Base-by-base conservation (phyloP, 768 basidiomycete species). In the Lactarius trivialis region DNA sequence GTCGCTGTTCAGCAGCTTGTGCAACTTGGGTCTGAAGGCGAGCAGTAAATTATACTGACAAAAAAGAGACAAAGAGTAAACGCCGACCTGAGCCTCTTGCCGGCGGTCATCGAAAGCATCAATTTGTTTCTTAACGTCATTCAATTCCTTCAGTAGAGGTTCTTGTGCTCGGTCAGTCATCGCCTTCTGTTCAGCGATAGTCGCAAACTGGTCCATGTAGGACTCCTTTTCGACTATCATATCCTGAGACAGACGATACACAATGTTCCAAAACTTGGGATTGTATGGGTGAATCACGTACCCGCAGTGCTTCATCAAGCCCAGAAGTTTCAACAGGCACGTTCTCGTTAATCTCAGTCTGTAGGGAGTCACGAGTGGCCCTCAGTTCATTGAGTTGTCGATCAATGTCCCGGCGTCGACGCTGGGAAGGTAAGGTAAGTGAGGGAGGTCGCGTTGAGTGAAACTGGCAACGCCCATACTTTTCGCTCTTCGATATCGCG, bases 271-370 rank as follows among this genome's bases (percentile, higher is more conserved):
- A 17, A 30, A 17, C n/a, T 19, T 53, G 37, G 32, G 9, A 24
- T 30, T 36, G 24, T 34, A 37, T 33, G 26, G 57, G 9, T 14
- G 17, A 19, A 33, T 2, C 15, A 51, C 79, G 32, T 67, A 85
- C 88, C 67, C 77, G 71, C 70, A 83, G 82, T 5, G 79, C 82
- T 12, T 72, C 76, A 61, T 85, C 76, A 15, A 89, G 73, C 15
- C 79, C 81, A 24, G 79, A 76, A n/a, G 89, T 76, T 67, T 81
- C 79, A 7, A 81, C 81, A 2, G 88, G 86, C 71, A 87, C 75
- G 14, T 88, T 86, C 21, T 89, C 86, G 60, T 86, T 88, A 14
- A 80, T 78, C 64, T 88, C 86, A 37, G 79, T 75, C 64, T 85
- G 81, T 19, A 88, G 69, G 24, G 73, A 72, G 33, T 69, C 68